Conservation (phyloP, 371 early-diverging fungal species). For the Mortierella sp. region DNA sequence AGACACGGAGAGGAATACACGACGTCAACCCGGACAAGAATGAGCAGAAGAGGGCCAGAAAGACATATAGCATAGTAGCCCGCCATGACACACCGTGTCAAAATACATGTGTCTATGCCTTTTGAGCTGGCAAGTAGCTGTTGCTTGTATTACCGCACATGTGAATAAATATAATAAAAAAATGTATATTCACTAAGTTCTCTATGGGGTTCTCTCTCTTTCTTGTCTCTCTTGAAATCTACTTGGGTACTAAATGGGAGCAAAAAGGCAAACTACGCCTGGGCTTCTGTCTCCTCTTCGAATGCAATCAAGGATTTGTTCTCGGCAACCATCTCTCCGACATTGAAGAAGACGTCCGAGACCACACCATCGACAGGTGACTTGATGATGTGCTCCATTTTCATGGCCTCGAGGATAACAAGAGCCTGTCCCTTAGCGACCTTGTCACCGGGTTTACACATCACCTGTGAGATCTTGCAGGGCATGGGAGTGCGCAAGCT, state of each 20-base stretch:
- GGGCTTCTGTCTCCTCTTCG: constrained; percentile 54
- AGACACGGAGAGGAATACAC: too few relatives aligned
- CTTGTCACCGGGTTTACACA: constrained; percentile 82
- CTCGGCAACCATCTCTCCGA: constrained; percentile 92
- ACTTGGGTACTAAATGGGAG: too few relatives aligned
- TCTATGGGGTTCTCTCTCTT: constrained; percentile 2
- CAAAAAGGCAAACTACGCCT: constrained; percentile 10
- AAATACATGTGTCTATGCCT: too few relatives aligned
- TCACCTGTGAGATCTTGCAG: constrained; percentile 92
- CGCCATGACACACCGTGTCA: too few relatives aligned
- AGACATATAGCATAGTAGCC: too few relatives aligned
- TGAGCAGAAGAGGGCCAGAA: background rate
- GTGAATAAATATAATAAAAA: too few relatives aligned
- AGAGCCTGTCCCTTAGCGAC: constrained; percentile 88
- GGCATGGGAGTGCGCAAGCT: constrained; percentile 95
- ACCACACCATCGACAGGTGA: constrained; percentile 85
- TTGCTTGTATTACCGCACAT: too few relatives aligned
- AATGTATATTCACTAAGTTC: constrained; percentile 5
- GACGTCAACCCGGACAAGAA: background rate
- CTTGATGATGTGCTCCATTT: constrained; percentile 96
- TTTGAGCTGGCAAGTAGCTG: too few relatives aligned
- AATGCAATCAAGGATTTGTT: constrained; percentile 87
- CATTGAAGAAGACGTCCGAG: constrained; percentile 78
- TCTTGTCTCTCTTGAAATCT: too few relatives aligned
- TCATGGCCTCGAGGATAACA: constrained; percentile 96